Evolutionary conservation across 1,284 basidiomycete genomes (phyloP).

Genomic region (Cryptococcus sp.): DNA sequence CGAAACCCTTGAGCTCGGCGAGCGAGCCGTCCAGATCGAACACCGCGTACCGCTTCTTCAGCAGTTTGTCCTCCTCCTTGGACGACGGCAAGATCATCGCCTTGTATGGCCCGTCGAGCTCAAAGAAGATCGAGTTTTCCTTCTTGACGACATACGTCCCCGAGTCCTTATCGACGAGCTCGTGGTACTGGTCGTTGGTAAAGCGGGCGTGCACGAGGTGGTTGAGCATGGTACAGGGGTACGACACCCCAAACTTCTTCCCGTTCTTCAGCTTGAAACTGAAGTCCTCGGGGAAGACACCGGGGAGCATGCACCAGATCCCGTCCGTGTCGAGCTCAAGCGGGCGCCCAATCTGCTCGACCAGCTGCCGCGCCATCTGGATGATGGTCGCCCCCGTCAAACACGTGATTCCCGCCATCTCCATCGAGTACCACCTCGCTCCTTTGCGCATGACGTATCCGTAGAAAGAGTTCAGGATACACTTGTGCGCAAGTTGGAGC

Average conservation of each 20-base stretch:
- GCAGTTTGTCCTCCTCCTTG: conserved; percentile 97
- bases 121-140: conserved; percentile 99
- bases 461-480: conserved; percentile 99
- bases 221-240: conserved; percentile 99
- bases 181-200: conserved; percentile 98
- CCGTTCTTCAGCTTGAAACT: conserved; percentile 86
- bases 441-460: conserved; percentile 99
- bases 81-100: conserved; percentile 99
- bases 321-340: conserved; percentile 98
- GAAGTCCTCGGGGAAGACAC: conserved; percentile 97
- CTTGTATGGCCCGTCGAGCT: conserved; percentile 96
- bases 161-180: conserved; percentile 71
- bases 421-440: conserved; percentile 99
- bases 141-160: conserved; percentile 83
- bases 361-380: conserved; percentile 97
- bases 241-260: conserved; percentile 88
- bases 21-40: conserved; percentile 97
- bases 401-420: conserved; percentile 99
- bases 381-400: conserved; percentile 98
- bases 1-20: conserved; percentile 97
- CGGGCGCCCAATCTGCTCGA: conserved; percentile 95
- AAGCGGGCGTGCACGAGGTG: conserved; percentile 94
- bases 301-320: conserved; percentile 99
- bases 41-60: conserved; percentile 99
- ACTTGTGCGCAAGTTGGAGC: conserved; percentile 99